Base-by-base conservation (phyloP, 2,329 filamentous ascomycete genomes). In the Ceratocystis harringtonii region DNA sequence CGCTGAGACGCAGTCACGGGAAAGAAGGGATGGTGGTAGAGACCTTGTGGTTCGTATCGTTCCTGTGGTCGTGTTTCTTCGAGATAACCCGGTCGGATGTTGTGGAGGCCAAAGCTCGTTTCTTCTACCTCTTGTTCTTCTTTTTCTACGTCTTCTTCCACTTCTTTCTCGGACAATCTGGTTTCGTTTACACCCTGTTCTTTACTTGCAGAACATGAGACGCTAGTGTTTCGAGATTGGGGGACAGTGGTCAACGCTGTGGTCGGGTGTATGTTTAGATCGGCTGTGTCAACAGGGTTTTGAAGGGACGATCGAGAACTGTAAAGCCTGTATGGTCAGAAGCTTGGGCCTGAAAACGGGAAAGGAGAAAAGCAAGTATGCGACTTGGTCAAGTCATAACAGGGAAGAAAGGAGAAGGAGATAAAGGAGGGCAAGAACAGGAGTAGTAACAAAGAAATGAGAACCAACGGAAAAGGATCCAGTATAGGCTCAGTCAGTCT, bases 151-250 rank as follows among this genome's bases (percentile, higher is more conserved):
- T 32, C 30, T 7, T 41, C 36, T 41, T 41, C 3, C 28, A 61
- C 28, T 17, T 44, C 43, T 55, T 62, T 19, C 8, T 65, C 19
- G 32, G 22, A 30, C 45, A 60, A 19, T 15, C 8, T 43, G 17
- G 22, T 41, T 57, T 50, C 12, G 63, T 52, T 22, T 55, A 32
- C 19, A 28, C 57, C 55, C 28, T 58, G 55, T 32, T 58, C 55
- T 58, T 58, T 3, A 58, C 28, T 25, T 45, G 57, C 58, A 44
- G 55, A 55, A 62, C 5, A 45, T 65, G 64, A 65, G 58, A 65
- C 64, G 60, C 64, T 62, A 22, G 65, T 66, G 65, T 66, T 66
- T 66, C 61, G 65, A 64, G 44, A 62, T 32, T 50, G 61, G 43
- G 61, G 36, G 43, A 22, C 17, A 62, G 44, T 41, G 25, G 45